Base-by-base conservation (phyloP, 2,329 filamentous ascomycete genomes). In the Cladophialophora yegresii region DNA sequence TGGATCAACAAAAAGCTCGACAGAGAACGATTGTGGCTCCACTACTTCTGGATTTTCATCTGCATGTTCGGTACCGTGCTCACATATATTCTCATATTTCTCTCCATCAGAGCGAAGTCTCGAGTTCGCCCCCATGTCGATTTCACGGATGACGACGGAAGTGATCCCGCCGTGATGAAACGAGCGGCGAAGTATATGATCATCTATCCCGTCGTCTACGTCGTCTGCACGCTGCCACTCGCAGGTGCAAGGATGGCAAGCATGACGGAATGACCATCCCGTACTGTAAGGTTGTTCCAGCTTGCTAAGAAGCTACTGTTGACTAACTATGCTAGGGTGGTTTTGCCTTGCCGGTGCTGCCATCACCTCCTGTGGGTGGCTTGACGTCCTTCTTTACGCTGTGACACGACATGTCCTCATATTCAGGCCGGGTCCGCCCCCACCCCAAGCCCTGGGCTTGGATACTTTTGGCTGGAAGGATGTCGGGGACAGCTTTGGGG, bases 181-280 rank as follows among this genome's bases (percentile, higher is more conserved):
- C 77, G 78, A 22, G 78, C 80, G 1, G 76, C 79, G 56, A 75
- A 77, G 45, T 80, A 80, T 74, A 80, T 80, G 78, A 75, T 80
- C 53, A 78, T 80, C 63, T 80, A 80, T 61, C 78, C 78, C 1
- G 72, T 82, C 12, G 78, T 76, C 10, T 90, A 90, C 72, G 84
- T 84, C 3, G 75, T 87, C 12, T 69, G 85, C 47, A 89, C 88
- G 62, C 80, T 92, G 28, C 88, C 89, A 1, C 80, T 85, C 7
- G 87, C 86, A 2, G 78, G 77, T 2, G 78, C 77, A 28, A 77
- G 78, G 49, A 80, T 80, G 78, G 74, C 77, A 20, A 75, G 75
- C 3, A 77, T 76, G 6, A 72, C 74, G 51, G 75, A 20, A 60
- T 73, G 16, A 70, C 63, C 1, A 74, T 77, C 1, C 75, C 70